Base-by-base conservation (phyloP, 1,284 basidiomycete species). In the Coniophora puteana region DNA sequence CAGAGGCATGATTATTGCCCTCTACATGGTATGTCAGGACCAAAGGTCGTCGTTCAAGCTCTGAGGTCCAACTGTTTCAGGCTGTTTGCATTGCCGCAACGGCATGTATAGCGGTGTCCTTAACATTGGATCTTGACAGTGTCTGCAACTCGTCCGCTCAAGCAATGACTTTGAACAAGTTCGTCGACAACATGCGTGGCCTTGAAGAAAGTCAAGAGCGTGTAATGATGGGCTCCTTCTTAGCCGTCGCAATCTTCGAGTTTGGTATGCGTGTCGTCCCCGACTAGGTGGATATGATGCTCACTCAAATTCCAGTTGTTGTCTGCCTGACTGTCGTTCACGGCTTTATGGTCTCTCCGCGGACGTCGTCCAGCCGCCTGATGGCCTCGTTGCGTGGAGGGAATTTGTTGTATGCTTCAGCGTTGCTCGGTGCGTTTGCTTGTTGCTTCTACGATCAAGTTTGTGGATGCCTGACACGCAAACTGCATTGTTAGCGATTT, bases 231-330 rank as follows among this genome's bases (percentile, higher is more conserved):
- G 36, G 13, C 27, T 38, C 25, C 38, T 43, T 31, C 27, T 36
- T 10, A 38, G 41, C n/a, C 16, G 36, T 31, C 12, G 29, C 36
- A 1, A 38, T 43, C 25, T 43, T 43, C 26, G 41, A 43, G 16
- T 32, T 43, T 21, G 36, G 41, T 43, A 14, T 16, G 43, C 12
- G 8, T 27, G 41, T 17, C 17, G 17, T 17, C 23, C 8, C 16
- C 10, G 13, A 14, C 28, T 7, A 16, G 20, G 11, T 25, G 3
- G 10, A 22, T n/a, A 16, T 16, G n/a, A n/a, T n/a, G n/a, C n/a
- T n/a, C n/a, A n/a, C n/a, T n/a, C n/a, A 4, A 10, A 21, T 5
- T 7, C 26, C 26, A 43, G 41, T 38, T n/a, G 29, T 43, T 3
- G 21, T 43, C 3, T 8, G 22, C 17, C 38, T 21, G 13, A 43